Conservation (phyloP, 441 rosid species). For the Aquilaria agallochum region DNA sequence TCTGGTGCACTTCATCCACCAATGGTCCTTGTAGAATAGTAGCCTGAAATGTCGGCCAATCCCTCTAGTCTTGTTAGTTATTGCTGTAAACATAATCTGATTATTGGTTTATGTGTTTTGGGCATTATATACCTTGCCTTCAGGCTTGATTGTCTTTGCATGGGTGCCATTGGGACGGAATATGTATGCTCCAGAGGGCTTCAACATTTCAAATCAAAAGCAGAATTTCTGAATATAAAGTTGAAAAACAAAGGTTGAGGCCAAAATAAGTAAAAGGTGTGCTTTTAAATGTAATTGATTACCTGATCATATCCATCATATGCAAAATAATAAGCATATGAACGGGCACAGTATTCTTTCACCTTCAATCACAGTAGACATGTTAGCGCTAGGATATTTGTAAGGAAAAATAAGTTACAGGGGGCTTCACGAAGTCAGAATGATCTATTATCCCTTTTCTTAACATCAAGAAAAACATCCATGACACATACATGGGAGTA, state of each 20-base stretch:
- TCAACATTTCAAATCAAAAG: conserved; percentile 2
- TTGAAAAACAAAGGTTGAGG: conserved; percentile 1
- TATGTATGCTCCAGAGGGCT: conserved; percentile 45
- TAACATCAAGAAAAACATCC: no score
- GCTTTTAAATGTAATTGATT: not conserved
- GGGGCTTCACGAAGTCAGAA: no score
- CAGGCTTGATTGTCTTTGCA: conserved; percentile 18
- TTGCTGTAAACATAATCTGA: not conserved
- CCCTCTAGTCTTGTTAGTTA: conserved; percentile 5
- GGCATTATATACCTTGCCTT: conserved; percentile 30
- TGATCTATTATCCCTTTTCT: no score
- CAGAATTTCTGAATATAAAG: conserved; percentile 1
- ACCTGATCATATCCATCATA: conserved; percentile 50
- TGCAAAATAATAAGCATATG: conserved; percentile 29
- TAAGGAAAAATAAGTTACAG: no score
- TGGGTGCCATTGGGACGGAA: conserved; percentile 35
- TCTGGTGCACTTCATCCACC: conserved; percentile 40
- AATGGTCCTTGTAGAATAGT: conserved; percentile 31
- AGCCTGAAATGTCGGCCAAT: conserved; percentile 21
- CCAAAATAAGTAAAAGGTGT: not conserved
- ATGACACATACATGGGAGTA: not conserved
- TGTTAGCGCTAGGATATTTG: no score
- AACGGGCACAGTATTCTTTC: conserved; percentile 18
- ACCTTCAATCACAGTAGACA: conserved; percentile 20
- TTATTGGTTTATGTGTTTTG: not conserved